Evolutionary conservation across 352 stramenopile genomes (phyloP), one percentile per base, ranked within the genome.

Genomic region (Pythium pectinolyticum): DNA sequence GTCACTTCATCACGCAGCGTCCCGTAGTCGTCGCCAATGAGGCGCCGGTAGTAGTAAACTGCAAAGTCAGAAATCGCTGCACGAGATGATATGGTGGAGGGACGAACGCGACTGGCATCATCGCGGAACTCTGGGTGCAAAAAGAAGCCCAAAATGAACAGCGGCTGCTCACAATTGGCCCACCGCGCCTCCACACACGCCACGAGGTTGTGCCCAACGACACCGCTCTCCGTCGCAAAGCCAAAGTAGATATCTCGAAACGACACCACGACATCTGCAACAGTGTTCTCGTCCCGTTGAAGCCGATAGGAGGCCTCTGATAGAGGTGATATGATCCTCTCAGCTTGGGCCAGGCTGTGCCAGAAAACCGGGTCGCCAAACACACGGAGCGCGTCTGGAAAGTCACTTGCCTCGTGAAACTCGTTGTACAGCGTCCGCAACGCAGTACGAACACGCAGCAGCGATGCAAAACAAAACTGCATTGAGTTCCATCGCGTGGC

Each of bases 1-100:
- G 27, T 6, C 10, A 52, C 8, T 7, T 52, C 45, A 6, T 19
- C 10, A 11, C 22, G 6, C 5, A 52, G 17, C 17, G 27, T 34
- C 8, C 32, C 35, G 25, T 48, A 47, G 35, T 48, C 51, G 9
- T 25, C 12, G 17, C 35, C 51, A 32, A 58, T 31, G 30, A 58
- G 41, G 17, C 51, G 51, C 19, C 51, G 51, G 32, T 47, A 47
- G 35, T 58, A 58, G 51, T 58, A 58, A n/a, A 58, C 51, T 34
- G 51, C 51, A 7, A 39, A 34, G 25, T 58, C 51, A 19, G 45
- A 27, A n/a, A 58, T 37, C 5, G 25, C 11, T n/a, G n/a, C n/a
- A n/a, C n/a, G n/a, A n/a, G n/a, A n/a, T n/a, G n/a, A n/a, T n/a
- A n/a, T n/a, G 19, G 28, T 52, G 7, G 32, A 37, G 32, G 12